Base-by-base conservation (phyloP, 2,329 filamentous ascomycete genomes). In the Grosmannia penicillata region DNA sequence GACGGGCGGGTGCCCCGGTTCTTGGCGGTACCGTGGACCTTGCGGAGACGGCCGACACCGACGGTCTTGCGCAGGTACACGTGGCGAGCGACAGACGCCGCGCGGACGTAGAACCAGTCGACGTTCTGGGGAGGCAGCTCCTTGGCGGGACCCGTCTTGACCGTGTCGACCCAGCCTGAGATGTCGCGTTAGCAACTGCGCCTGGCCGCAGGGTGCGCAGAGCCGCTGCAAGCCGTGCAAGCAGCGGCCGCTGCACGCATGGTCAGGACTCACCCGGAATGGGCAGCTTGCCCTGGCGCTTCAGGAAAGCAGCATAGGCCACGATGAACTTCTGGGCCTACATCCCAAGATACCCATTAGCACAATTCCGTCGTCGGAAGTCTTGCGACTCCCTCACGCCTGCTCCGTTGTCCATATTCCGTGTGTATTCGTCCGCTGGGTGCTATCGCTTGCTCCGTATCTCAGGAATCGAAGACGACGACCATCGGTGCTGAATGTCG, bases 41-140 rank as follows among this genome's bases (percentile, higher is more conserved):
- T 94, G 66, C 89, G 82, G 56, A 98, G 79, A 61, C 91, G 86
- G 68, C 91, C 91, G 54, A 98, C 46, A 75, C 91, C 91, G 61
- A 98, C 87, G 48, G 87, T 95, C 78, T 98, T 98, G 72, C 91
- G 83, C 65, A 98, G 75, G 77, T 98, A 98, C 74, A 98, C 80
- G 75, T 96, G 89, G 61, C 87, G 86, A 59, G 91, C 91, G 61
- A 98, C 81, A 52, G 89, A 78, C 56, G 91, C 91, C 57, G 89
- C 87, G 61, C 91, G 87, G 62, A 78, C 65, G 67, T 78, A 83
- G 73, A 78, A 93, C 91, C 91, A 98, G 77, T 98, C 91, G 62
- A 87, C 84, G 66, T 87, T 82, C 78, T 96, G 87, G 59, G 89
- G 91, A 59, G 89, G 89, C 55, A 98, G 82, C 75, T 98, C 91